These are phyloP conservation scores for Clohesyomyces aquaticus DNA, from an alignment of 495 filamentous ascomycete species.

Conservation along the genomic window DNA sequence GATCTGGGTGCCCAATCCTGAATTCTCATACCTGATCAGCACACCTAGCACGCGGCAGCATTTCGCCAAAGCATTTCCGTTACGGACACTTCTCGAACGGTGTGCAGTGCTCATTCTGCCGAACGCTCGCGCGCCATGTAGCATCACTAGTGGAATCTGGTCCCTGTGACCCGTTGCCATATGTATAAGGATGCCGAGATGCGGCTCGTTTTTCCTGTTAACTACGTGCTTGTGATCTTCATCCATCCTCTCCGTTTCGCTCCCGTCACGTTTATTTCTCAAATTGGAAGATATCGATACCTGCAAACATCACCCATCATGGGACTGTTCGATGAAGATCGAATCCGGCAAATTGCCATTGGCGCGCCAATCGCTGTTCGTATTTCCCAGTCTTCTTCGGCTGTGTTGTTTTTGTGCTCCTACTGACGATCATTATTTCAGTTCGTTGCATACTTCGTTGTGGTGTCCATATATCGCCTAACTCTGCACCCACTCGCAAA, in stretches of 20 bases:
- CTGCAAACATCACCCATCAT: background rate
- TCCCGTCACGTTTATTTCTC: background rate
- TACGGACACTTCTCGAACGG: background rate
- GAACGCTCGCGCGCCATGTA: conserved; percentile 4
- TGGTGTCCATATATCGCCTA: conserved; percentile 48
- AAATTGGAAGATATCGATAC: background rate
- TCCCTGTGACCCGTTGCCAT: conserved; percentile 21
- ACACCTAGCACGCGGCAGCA: conserved; percentile 26
- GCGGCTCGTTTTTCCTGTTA: conserved; percentile 7
- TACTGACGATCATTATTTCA: background rate
- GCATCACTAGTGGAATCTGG: conserved; percentile 13
- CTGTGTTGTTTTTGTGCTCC: background rate
- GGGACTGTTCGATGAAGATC: conserved; percentile 31
- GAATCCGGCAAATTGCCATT: conserved; percentile 20
- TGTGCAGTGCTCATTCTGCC: conserved; percentile 4
- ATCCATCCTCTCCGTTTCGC: background rate
- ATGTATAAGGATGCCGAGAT: conserved; percentile 21
- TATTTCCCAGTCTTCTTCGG: background rate
- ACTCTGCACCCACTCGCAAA: conserved; percentile 53
- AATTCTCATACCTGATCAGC: conserved; percentile 17
- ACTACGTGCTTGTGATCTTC: background rate
- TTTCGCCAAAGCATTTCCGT: conserved; percentile 28
- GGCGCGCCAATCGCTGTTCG: conserved; percentile 28
- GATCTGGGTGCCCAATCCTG: background rate
- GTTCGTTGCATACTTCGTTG: conserved; percentile 32